Conservation (phyloP, 345 rosid species). For the Clausena lansium region DNA sequence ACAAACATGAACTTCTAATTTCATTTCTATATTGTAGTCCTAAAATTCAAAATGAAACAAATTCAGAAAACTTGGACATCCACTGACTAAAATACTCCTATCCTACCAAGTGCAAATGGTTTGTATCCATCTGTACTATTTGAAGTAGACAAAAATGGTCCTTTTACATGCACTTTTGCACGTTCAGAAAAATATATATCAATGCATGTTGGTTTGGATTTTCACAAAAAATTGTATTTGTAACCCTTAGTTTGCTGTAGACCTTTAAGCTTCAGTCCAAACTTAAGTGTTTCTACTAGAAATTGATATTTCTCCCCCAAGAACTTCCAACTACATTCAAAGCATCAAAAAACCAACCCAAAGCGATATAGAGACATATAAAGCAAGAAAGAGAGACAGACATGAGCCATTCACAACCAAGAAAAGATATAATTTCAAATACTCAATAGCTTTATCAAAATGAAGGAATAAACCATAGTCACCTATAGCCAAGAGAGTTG, state of each 20-base stretch:
- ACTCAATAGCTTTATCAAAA: conserved; percentile 1
- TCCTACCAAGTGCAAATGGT: no score
- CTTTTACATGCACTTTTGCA: background rate
- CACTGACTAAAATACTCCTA: background rate
- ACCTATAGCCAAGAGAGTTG: conserved; percentile 93
- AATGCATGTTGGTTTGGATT: background rate
- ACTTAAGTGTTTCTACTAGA: no score
- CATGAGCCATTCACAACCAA: background rate
- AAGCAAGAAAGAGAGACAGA: background rate
- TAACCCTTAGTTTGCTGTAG: background rate
- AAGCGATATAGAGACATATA: background rate
- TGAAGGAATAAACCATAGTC: background rate
- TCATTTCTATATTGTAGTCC: background rate
- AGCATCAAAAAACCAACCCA: background rate
- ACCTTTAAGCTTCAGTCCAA: background rate
- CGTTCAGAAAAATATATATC: background rate
- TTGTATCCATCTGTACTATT: background rate
- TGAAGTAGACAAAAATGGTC: background rate
- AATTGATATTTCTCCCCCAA: background rate
- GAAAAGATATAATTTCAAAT: background rate
- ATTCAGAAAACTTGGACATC: background rate
- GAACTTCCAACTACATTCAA: background rate
- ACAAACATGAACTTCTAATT: background rate
- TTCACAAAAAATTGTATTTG: background rate
- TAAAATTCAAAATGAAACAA: background rate